Percentiles rank a stretch among this genome's conserved stretches.
Conservation (phyloP, 495 filamentous ascomycete genomes). For the Sabuloglossum arenarium region DNA sequence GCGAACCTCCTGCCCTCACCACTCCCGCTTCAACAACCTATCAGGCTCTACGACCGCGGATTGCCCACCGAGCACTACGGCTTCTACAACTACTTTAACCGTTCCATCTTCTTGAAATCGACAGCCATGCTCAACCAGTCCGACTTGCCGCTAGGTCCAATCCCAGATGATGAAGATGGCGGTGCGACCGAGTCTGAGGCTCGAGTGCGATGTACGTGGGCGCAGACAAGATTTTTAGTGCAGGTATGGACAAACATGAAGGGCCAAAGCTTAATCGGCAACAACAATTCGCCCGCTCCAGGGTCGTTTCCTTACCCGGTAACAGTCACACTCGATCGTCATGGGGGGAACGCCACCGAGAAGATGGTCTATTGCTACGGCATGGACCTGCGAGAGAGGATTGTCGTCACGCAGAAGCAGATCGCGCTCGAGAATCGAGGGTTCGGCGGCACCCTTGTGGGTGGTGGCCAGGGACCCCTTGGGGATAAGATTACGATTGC, state of each 20-base stretch:
- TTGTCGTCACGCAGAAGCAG: constrained; percentile 28
- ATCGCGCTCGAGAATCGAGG: constrained; percentile 36
- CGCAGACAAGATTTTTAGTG: constrained; percentile 67
- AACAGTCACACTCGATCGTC: constrained; percentile 60
- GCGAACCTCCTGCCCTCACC: constrained; percentile 38
- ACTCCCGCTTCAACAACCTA: constrained; percentile 48
- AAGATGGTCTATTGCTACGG: constrained; percentile 58
- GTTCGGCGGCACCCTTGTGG: constrained; percentile 38
- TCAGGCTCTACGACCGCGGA: constrained; percentile 71
- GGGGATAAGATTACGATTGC: constrained; percentile 14
- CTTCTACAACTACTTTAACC: constrained; percentile 83
- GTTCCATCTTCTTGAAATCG: constrained; percentile 58
- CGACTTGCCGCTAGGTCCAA: constrained; percentile 12
- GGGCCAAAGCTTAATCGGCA: constrained; percentile 24
- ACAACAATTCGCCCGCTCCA: constrained; percentile 30
- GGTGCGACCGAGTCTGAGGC: constrained; percentile 39
- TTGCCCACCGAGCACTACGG: constrained; percentile 69
- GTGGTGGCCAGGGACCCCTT: constrained; percentile 30
- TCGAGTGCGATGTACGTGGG: constrained; percentile 54
- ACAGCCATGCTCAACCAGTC: constrained; percentile 19
- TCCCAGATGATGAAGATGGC: constrained; percentile 37
- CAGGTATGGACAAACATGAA: constrained; percentile 66
- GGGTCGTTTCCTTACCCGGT: constrained; percentile 72
- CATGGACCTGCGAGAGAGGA: constrained; percentile 29
- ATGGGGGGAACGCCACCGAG: constrained; percentile 38